Conservation (phyloP, 352 stramenopile species). For the Globisporangium spiculum region DNA sequence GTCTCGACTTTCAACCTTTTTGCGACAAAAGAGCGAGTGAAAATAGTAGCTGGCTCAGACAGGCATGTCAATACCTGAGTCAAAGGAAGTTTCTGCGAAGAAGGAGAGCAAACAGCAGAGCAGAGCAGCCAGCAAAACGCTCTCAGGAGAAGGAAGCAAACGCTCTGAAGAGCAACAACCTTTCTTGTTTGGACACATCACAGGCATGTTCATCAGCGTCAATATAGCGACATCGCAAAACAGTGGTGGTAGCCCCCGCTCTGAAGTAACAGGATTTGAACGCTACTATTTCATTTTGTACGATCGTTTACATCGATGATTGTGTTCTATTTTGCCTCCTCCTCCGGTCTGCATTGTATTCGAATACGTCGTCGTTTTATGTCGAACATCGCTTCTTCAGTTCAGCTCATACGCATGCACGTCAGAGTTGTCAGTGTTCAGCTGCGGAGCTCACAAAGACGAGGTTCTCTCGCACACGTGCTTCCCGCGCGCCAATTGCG, state of each 20-base stretch:
- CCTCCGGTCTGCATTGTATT: too few relatives aligned
- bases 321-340: background rate
- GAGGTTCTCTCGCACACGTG: background rate
- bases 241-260: too few relatives aligned
- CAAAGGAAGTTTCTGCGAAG: conserved; percentile 7
- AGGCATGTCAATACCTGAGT: conserved; percentile 1
- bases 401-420: background rate
- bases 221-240: background rate
- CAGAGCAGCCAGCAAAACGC: too few relatives aligned
- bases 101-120: too few relatives aligned
- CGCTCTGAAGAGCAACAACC: too few relatives aligned
- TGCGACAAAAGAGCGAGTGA: background rate
- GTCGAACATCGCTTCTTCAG: background rate
- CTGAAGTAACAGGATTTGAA: background rate
- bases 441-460: background rate
- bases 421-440: background rate
- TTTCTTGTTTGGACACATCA: too few relatives aligned
- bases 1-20: background rate
- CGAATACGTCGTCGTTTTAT: too few relatives aligned
- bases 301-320: background rate
- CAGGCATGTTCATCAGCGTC: too few relatives aligned
- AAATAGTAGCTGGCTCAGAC: background rate
- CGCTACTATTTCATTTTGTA: background rate
- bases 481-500: background rate
- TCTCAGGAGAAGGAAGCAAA: too few relatives aligned